phyloP scores from a whole-genome alignment of 148 eudicot genomes.

The Linanthus parryae region DNA sequence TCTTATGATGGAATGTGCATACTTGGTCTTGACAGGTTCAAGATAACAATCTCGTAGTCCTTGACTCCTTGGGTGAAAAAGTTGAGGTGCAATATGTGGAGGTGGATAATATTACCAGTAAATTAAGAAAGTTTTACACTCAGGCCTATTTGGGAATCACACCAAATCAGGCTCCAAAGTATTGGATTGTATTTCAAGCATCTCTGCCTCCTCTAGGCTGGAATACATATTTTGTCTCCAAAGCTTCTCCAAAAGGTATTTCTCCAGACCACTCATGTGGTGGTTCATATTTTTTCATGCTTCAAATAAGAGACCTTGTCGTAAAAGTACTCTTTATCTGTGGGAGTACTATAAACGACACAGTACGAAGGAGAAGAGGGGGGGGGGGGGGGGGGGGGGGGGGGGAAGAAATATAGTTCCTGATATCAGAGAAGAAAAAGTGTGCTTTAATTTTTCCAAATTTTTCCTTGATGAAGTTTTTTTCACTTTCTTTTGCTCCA shows the following conservation, averaged over 20 bases:
- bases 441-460: too few species aligned
- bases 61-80: constrained; percentile 51
- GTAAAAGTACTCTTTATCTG: background rate
- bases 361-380: background rate
- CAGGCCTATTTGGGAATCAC: constrained; percentile 65
- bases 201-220: constrained; percentile 80
- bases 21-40: constrained; percentile 67
- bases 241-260: constrained; percentile 37
- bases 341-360: background rate
- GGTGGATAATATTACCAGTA: constrained; percentile 57
- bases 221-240: constrained; percentile 74
- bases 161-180: constrained; percentile 44
- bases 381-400: background rate
- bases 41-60: constrained; percentile 47
- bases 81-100: constrained; percentile 57
- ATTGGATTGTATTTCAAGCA: constrained; percentile 69
- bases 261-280: background rate
- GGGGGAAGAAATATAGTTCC: background rate
- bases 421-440: background rate
- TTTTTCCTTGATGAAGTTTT: too few species aligned
- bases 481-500: constrained; percentile 1
- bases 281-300: background rate
- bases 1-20: background rate
- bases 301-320: background rate
- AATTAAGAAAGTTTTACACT: constrained; percentile 57